A percentile compares a stretch with the other conserved stretches of the same genome.
These are phyloP conservation scores for Phalaenopsis aphrodite DNA, from an alignment of 106 monocot species.

Conservation along the genomic window DNA sequence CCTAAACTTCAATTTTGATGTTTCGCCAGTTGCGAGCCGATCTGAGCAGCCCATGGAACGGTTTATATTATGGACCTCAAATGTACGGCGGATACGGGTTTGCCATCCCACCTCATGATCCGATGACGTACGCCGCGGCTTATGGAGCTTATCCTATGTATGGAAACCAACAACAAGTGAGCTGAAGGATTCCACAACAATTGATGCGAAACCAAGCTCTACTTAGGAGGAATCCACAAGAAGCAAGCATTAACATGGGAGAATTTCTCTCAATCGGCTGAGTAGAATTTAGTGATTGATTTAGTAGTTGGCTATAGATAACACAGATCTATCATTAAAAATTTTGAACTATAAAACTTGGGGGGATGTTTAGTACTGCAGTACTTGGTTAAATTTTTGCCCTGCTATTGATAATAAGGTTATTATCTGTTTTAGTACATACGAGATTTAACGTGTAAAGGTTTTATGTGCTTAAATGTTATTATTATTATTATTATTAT, in stretches of 20 bases:
- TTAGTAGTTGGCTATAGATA: not conserved
- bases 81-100: slow-evolving; percentile 54
- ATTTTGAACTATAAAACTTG: not conserved
- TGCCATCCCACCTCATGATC: slow-evolving; percentile 45
- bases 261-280: slow-evolving; percentile 4
- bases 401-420: not conserved
- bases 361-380: not conserved
- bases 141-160: slow-evolving; percentile 67
- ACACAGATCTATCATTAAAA: not conserved
- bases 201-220: not conserved
- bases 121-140: slow-evolving; percentile 61
- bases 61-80: slow-evolving; percentile 49
- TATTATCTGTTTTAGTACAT: not conserved
- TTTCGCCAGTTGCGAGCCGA: slow-evolving; percentile 33
- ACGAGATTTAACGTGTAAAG: too few relatives aligned
- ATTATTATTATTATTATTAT: too few relatives aligned
- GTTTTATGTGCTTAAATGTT: too few relatives aligned
- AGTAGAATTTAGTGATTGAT: not conserved
- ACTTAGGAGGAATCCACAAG: not conserved
- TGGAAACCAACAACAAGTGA: slow-evolving; percentile 78
- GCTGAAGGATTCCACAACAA: slow-evolving; percentile 18
- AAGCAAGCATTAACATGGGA: not conserved
- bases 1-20: not conserved
- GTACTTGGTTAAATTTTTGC: not conserved
- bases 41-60: slow-evolving; percentile 49